These are phyloP conservation scores for Aristolochia contorta DNA, from an alignment of 164 flowering plant species.

Conservation along the genomic window DNA sequence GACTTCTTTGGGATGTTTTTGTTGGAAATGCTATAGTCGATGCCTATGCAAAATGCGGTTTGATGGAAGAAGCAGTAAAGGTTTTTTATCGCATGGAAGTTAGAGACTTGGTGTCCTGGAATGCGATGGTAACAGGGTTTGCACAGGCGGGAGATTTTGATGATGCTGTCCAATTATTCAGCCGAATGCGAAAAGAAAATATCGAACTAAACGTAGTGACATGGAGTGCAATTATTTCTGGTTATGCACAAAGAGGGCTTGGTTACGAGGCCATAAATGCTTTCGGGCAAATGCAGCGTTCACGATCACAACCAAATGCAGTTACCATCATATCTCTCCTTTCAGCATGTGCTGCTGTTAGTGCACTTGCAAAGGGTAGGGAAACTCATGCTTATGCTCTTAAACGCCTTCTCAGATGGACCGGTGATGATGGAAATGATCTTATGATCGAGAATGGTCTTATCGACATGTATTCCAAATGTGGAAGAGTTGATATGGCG, in stretches of 20 bases:
- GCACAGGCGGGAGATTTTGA: constrained; percentile 54
- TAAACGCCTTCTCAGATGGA: constrained; percentile 26
- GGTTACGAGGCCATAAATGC: constrained; percentile 53
- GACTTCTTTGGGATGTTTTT: constrained; percentile 39
- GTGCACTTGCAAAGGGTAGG: constrained; percentile 52
- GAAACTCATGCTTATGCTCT: constrained; percentile 55
- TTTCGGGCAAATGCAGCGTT: constrained; percentile 46
- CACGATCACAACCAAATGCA: constrained; percentile 45
- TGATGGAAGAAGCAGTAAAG: constrained; percentile 37
- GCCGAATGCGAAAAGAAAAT: constrained; percentile 36
- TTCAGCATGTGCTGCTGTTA: constrained; percentile 63
- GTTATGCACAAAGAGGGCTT: constrained; percentile 63
- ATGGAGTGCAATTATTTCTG: constrained; percentile 80
- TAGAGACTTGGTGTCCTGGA: constrained; percentile 81
- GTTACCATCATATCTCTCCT: constrained; percentile 64
- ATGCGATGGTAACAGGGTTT: constrained; percentile 70
- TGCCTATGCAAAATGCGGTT: constrained; percentile 57
- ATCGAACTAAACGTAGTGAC: constrained; percentile 62
- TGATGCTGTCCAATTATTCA: constrained; percentile 43
- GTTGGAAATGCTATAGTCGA: constrained; percentile 58
- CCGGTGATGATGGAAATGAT: constrained; percentile 32
- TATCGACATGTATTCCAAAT: constrained; percentile 76
- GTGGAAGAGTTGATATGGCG: constrained; percentile 28
- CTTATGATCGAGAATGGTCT: constrained; percentile 53
- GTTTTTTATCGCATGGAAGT: constrained; percentile 42